These are phyloP conservation scores for Amauroascus verrucosus DNA, from an alignment of 2,329 filamentous ascomycete species.

Conservation along the genomic window DNA sequence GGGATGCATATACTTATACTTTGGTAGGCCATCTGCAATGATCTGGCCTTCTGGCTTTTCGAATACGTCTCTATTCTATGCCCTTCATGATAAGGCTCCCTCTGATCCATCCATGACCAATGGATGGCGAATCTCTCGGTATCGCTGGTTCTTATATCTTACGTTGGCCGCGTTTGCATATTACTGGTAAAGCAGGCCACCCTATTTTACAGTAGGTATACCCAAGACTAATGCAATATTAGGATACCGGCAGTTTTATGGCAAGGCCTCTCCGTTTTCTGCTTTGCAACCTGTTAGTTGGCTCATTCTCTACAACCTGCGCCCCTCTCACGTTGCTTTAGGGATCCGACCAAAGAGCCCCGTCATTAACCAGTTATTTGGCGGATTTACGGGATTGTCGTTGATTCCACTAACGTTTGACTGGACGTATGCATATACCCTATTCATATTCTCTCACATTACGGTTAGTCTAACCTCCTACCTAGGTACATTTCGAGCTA, in stretches of 20 bases:
- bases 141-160: constrained; percentile 52
- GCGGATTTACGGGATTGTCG: constrained; percentile 56
- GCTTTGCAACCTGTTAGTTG: constrained; percentile 47
- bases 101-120: constrained; percentile 47
- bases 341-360: constrained; percentile 61
- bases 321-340: constrained; percentile 48
- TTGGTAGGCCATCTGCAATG: constrained; percentile 47
- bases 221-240: not conserved
- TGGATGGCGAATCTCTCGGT: constrained; percentile 58
- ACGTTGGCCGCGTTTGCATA: constrained; percentile 51
- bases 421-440: constrained; percentile 50
- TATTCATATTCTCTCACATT: not conserved
- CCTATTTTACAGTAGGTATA: constrained; percentile 47
- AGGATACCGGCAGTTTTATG: constrained; percentile 53
- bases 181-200: constrained; percentile 59
- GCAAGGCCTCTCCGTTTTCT: constrained; percentile 56
- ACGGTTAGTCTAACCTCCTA: not conserved
- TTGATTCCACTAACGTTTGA: constrained; percentile 65
- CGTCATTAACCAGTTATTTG: constrained; percentile 63
- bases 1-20: constrained; percentile 4
- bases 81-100: constrained; percentile 56
- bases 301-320: not conserved
- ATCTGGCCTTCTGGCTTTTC: constrained; percentile 62
- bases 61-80: constrained; percentile 57
- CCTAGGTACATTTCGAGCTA: constrained; percentile 43